These are phyloP conservation scores for Penicillium malachiteum DNA, from an alignment of 495 filamentous ascomycete genomes.

Conservation along the genomic window DNA sequence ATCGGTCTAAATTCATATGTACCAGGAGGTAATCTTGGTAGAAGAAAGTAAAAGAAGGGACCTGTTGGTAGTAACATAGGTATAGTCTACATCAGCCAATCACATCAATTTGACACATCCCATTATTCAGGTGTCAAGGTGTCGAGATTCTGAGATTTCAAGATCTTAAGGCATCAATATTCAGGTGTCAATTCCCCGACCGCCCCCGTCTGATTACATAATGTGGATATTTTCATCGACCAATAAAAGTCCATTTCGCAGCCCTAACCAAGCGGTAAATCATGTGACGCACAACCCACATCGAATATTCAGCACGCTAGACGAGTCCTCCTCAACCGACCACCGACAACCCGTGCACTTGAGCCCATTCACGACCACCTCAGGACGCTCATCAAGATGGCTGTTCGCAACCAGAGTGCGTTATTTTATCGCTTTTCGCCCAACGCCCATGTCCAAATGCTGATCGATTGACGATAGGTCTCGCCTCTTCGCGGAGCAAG, in stretches of 20 bases:
- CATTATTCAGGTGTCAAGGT: neutral
- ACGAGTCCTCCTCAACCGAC: slow-evolving; percentile 30
- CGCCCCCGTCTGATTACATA: neutral
- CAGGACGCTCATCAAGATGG: slow-evolving; percentile 39
- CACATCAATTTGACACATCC: neutral
- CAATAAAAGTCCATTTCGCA: slow-evolving; percentile 24
- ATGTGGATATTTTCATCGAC: neutral
- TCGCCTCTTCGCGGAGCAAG: slow-evolving; percentile 90
- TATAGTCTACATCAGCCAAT: neutral
- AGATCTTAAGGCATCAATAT: neutral
- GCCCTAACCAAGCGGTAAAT: slow-evolving; percentile 30
- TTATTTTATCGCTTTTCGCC: slow-evolving; percentile 30
- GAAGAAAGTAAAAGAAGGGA: too few relatives aligned
- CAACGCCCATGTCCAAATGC: slow-evolving; percentile 12
- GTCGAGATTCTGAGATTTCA: neutral
- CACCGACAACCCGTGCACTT: slow-evolving; percentile 38
- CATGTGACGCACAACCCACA: slow-evolving; percentile 46
- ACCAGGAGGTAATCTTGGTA: too few relatives aligned
- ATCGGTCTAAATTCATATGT: too few relatives aligned
- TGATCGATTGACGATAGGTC: slow-evolving; percentile 44
- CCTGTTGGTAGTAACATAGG: too few relatives aligned
- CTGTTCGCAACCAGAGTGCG: slow-evolving; percentile 42
- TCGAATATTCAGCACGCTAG: slow-evolving; percentile 27
- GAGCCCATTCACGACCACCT: slow-evolving; percentile 32
- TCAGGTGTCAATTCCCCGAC: too few relatives aligned